A percentile compares a stretch with the other conserved stretches of the same genome.
These are phyloP conservation scores for Grammothele lineata DNA, from an alignment of 768 basidiomycete genomes.

Conservation along the genomic window DNA sequence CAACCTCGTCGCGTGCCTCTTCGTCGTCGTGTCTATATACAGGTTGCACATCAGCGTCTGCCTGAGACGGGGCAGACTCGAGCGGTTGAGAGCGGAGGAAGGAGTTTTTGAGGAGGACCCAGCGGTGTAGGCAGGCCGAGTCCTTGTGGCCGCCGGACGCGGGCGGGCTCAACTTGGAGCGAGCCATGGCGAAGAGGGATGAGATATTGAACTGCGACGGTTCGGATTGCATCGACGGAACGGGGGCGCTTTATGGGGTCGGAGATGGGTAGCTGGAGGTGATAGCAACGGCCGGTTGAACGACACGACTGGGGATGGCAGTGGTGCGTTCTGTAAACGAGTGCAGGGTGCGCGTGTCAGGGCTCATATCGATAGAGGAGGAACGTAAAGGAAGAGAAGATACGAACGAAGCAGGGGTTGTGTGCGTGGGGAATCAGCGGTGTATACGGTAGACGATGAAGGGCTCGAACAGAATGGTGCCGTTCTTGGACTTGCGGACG, in stretches of 20 bases:
- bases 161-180: slow-evolving; percentile 68
- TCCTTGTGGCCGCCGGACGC: slow-evolving; percentile 51
- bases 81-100: slow-evolving; percentile 48
- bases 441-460: slow-evolving; percentile 88
- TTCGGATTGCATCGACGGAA: slow-evolving; percentile 20
- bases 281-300: slow-evolving; percentile 23
- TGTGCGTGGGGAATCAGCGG: slow-evolving; percentile 33
- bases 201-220: slow-evolving; percentile 40
- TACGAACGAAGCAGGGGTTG: slow-evolving; percentile 11
- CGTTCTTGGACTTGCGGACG: slow-evolving; percentile 77
- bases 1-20: slow-evolving; percentile 46
- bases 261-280: slow-evolving; percentile 24
- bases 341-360: slow-evolving; percentile 3
- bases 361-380: background rate
- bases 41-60: slow-evolving; percentile 28
- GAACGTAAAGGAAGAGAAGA: slow-evolving; percentile 1
- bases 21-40: slow-evolving; percentile 37
- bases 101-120: slow-evolving; percentile 87
- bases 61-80: slow-evolving; percentile 25
- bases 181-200: slow-evolving; percentile 60
- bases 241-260: slow-evolving; percentile 23
- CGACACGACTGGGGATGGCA: slow-evolving; percentile 20
- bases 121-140: slow-evolving; percentile 74
- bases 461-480: slow-evolving; percentile 83
- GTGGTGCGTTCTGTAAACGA: slow-evolving; percentile 19